These are phyloP conservation scores for Neurospora hispaniola DNA, from an alignment of 495 filamentous ascomycete genomes.

Conservation along the genomic window DNA sequence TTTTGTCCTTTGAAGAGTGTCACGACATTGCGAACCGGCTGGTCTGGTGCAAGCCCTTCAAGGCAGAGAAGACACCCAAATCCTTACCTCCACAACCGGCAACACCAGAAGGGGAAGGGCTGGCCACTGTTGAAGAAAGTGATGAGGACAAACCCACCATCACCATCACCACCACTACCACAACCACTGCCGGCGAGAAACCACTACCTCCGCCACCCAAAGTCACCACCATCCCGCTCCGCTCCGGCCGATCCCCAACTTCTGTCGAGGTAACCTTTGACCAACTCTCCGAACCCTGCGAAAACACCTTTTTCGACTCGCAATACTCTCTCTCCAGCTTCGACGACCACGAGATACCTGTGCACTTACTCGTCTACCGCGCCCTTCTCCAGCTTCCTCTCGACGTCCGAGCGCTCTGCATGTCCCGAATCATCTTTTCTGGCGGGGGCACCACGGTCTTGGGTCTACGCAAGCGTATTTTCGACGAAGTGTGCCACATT, in stretches of 20 bases:
- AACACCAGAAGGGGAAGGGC: slow-evolving; percentile 13
- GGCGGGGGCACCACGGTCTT: slow-evolving; percentile 73
- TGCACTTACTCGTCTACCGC: slow-evolving; percentile 64
- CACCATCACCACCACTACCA: not conserved
- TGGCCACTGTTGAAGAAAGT: slow-evolving; percentile 39
- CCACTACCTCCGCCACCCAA: slow-evolving; percentile 4
- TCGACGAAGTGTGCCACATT: slow-evolving; percentile 59
- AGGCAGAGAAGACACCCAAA: not conserved
- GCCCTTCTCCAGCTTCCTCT: slow-evolving; percentile 64
- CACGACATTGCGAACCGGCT: slow-evolving; percentile 66
- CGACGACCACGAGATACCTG: slow-evolving; percentile 76
- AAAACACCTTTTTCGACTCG: slow-evolving; percentile 60
- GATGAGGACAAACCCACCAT: slow-evolving; percentile 29
- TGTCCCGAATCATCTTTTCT: slow-evolving; percentile 81
- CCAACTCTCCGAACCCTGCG: slow-evolving; percentile 59
- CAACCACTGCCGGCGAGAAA: slow-evolving; percentile 20
- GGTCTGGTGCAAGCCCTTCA: slow-evolving; percentile 56
- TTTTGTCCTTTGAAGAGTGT: slow-evolving; percentile 59
- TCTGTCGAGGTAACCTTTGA: slow-evolving; percentile 56
- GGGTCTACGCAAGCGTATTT: slow-evolving; percentile 68
- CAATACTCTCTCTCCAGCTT: slow-evolving; percentile 35
- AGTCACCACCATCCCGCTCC: slow-evolving; percentile 37
- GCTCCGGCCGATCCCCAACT: slow-evolving; percentile 31
- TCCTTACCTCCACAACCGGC: slow-evolving; percentile 6
- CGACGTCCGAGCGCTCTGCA: slow-evolving; percentile 73